These are phyloP conservation scores for Pouteria glomerata DNA, from an alignment of 148 eudicot genomes.

Conservation along the genomic window DNA sequence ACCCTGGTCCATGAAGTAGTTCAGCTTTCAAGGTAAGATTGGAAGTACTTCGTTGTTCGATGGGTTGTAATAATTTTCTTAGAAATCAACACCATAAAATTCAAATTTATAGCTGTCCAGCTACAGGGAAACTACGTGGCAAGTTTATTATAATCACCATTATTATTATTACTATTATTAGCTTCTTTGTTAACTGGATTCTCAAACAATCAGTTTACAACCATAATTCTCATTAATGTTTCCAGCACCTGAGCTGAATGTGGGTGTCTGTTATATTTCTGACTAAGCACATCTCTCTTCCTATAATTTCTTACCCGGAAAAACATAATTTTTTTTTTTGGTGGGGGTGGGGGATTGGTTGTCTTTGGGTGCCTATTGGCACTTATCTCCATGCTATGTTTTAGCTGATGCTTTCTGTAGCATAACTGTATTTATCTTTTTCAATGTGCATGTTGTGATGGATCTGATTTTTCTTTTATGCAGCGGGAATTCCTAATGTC, in stretches of 20 bases:
- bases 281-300: not conserved
- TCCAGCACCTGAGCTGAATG: not conserved
- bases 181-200: not conserved
- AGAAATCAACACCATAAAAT: not conserved
- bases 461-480: conserved; percentile 18
- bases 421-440: not conserved
- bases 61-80: not conserved
- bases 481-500: conserved; percentile 73
- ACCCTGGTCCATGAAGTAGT: not conserved
- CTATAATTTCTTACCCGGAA: not conserved
- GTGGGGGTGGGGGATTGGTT: not conserved
- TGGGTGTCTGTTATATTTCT: not conserved
- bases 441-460: not conserved
- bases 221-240: not conserved
- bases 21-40: not conserved
- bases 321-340: not conserved
- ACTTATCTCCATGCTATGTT: not conserved
- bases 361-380: too few species aligned
- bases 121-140: not conserved
- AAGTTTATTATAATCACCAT: not conserved
- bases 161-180: not conserved
- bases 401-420: not conserved
- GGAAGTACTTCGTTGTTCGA: not conserved
- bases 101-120: not conserved
- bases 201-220: not conserved